A percentile compares a stretch with the other conserved stretches of the same genome.
These are phyloP conservation scores for Diaporthe sp. DNA, from an alignment of 2,329 filamentous ascomycete species.

Conservation along the genomic window DNA sequence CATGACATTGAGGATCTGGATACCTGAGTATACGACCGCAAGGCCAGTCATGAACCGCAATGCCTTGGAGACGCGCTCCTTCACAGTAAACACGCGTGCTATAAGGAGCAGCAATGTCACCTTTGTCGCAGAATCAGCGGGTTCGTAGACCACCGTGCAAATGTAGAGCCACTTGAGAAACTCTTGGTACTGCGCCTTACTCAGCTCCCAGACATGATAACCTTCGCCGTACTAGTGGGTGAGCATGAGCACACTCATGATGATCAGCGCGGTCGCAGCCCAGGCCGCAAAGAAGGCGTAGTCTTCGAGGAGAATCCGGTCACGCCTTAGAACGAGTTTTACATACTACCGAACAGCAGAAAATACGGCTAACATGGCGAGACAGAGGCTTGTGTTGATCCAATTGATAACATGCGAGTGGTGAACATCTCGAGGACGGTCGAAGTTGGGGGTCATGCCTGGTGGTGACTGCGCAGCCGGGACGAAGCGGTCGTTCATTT, in stretches of 20 bases:
- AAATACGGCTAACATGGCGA: slow-evolving; percentile 1
- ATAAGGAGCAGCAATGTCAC: slow-evolving; percentile 46
- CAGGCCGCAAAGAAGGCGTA: background rate
- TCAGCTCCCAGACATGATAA: slow-evolving; percentile 6
- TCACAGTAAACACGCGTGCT: slow-evolving; percentile 44
- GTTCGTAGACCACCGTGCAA: slow-evolving; percentile 43
- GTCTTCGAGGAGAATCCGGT: background rate
- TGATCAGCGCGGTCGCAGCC: background rate
- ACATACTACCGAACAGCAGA: slow-evolving; percentile 2
- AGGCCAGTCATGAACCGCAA: slow-evolving; percentile 43
- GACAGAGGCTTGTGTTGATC: slow-evolving; percentile 11
- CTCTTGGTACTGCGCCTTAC: background rate
- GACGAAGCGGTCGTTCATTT: background rate
- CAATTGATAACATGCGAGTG: background rate
- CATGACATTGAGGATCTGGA: slow-evolving; percentile 41
- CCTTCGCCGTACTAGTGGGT: slow-evolving; percentile 11
- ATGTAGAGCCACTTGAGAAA: slow-evolving; percentile 38
- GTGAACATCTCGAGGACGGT: background rate
- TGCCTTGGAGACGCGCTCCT: slow-evolving; percentile 38
- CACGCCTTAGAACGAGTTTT: background rate
- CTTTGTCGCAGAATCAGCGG: slow-evolving; percentile 45
- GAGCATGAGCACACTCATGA: too few species aligned
- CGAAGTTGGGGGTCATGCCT: background rate
- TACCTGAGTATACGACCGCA: slow-evolving; percentile 38
- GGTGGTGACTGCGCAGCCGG: slow-evolving; percentile 13